Percentiles rank a stretch among this genome's conserved stretches.
Evolutionary conservation across 805 yeast genomes (phyloP).

Genomic region (Clavispora santaluciae): DNA sequence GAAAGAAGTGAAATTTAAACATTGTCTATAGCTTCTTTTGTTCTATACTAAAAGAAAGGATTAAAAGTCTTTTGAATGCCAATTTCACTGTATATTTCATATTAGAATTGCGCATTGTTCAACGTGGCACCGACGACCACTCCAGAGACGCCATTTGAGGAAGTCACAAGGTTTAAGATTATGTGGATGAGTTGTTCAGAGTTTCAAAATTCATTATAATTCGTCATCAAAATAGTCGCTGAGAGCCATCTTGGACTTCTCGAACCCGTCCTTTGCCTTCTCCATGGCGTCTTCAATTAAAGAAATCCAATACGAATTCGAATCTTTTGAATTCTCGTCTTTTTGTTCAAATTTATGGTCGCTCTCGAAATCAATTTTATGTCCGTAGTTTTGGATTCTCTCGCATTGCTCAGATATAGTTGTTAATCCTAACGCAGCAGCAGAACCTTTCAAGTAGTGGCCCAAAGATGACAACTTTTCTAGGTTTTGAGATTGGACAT

Average conservation of each 20-base stretch:
- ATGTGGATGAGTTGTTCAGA: no score
- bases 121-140: not conserved
- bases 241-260: constrained; percentile 45
- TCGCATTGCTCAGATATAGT: constrained; percentile 86
- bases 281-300: constrained; percentile 51
- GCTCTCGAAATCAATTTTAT: constrained; percentile 31
- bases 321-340: constrained; percentile 17
- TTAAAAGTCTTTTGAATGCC: not conserved
- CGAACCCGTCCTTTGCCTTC: constrained; percentile 48
- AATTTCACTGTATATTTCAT: constrained; percentile 1
- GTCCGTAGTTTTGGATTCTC: constrained; percentile 86
- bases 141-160: not conserved
- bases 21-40: not conserved
- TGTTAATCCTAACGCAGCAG: constrained; percentile 86
- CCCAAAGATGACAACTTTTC: constrained; percentile 69
- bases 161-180: not conserved
- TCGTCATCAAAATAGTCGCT: constrained; percentile 46
- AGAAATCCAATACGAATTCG: constrained; percentile 35
- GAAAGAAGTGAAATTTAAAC: not conserved
- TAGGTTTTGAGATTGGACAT: constrained; percentile 45
- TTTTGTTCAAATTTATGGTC: constrained; percentile 34
- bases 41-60: constrained; percentile 1
- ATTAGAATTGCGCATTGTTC: not conserved
- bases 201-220: constrained; percentile 2
- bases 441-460: constrained; percentile 91